phyloP scores from a whole-genome alignment of 2,329 filamentous ascomycete species.

The Trichoderma guizhouense region DNA sequence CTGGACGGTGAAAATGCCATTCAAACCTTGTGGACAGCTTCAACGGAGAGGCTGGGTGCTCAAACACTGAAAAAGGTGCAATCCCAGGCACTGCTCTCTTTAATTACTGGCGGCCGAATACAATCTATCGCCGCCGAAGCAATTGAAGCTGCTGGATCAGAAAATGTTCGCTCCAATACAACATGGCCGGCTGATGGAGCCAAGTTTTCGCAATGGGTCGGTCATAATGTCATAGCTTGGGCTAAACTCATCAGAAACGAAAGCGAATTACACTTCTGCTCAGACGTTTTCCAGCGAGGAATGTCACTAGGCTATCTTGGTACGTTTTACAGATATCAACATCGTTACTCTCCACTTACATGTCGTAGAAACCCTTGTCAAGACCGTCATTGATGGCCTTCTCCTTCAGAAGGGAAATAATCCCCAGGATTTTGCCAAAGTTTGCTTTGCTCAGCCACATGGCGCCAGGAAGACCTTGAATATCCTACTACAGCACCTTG shows the following conservation, averaged over 20 bases:
- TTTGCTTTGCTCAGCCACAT: constrained; percentile 31
- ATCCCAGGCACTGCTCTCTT: constrained; percentile 37
- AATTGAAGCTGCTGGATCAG: constrained; percentile 44
- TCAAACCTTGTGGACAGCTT: constrained; percentile 37
- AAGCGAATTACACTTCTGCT: constrained; percentile 40
- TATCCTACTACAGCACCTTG: constrained; percentile 39
- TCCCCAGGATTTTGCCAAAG: constrained; percentile 27
- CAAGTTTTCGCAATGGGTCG: constrained; percentile 69
- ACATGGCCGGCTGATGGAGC: constrained; percentile 64
- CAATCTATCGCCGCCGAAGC: constrained; percentile 55
- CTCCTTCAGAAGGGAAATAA: constrained; percentile 32
- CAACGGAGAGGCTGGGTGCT: constrained; percentile 25
- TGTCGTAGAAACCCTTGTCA: constrained; percentile 41
- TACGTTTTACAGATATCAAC: constrained; percentile 33
- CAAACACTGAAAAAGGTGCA: constrained; percentile 30
- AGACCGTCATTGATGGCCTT: constrained; percentile 34
- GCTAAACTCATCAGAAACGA: constrained; percentile 29
- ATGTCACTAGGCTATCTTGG: constrained; percentile 71
- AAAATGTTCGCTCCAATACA: constrained; percentile 24
- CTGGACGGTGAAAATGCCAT: constrained; percentile 39
- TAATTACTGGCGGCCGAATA: constrained; percentile 49
- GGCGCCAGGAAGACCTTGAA: constrained; percentile 28
- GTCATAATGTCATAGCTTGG: constrained; percentile 55
- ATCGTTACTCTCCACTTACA: constrained; percentile 21
- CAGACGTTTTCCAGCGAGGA: constrained; percentile 53